These are phyloP conservation scores for Debaryomyces castellii DNA, from an alignment of 805 yeast species.

Conservation along the genomic window DNA sequence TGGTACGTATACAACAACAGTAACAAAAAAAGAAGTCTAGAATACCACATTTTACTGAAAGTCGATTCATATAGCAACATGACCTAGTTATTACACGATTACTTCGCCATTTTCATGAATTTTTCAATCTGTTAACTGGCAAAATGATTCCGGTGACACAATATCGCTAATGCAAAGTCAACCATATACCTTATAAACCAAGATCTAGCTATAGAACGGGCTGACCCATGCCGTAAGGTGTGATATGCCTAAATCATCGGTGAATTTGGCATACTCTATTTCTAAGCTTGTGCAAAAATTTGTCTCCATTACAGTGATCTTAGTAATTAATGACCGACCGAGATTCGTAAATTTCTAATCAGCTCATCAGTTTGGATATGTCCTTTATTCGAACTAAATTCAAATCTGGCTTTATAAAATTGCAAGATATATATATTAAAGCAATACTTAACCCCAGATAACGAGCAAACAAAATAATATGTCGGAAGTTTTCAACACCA, in stretches of 20 bases:
- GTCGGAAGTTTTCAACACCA: constrained; percentile 42
- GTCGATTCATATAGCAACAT: no score
- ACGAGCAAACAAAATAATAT: neutral
- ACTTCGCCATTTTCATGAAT: no score
- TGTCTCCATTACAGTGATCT: neutral
- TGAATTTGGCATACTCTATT: neutral
- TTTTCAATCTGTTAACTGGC: no score
- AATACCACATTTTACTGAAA: no score
- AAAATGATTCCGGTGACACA: no score
- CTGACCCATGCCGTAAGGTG: no score
- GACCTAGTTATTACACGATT: no score
- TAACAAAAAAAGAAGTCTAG: neutral
- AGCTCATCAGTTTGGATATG: no score
- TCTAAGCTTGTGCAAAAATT: neutral
- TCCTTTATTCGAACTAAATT: neutral
- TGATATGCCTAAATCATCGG: neutral
- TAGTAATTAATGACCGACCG: neutral
- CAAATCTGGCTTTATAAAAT: neutral
- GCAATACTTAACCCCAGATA: neutral
- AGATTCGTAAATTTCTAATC: neutral
- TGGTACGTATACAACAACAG: no score
- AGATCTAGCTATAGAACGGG: no score
- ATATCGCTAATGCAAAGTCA: no score
- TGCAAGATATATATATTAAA: neutral
- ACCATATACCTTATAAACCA: no score